Percentiles rank a stretch among this genome's conserved stretches.
Conservation (phyloP, 2,329 filamentous ascomycete species). For the Monilinia aucupariae region DNA sequence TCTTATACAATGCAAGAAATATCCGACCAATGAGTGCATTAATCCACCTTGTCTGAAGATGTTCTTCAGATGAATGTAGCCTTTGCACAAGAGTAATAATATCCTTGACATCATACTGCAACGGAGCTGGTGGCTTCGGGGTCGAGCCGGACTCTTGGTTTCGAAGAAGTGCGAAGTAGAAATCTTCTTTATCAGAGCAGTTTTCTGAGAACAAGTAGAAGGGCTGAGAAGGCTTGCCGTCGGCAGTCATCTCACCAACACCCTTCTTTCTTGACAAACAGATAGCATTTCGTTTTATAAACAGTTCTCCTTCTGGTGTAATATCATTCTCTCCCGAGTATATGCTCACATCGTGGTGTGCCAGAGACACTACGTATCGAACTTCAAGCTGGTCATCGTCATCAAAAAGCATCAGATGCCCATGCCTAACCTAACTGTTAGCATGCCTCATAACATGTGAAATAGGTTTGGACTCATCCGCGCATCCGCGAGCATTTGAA, state of each 20-base stretch:
- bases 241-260: constrained; percentile 49
- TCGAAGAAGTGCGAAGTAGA: constrained; percentile 86
- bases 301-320: constrained; percentile 88
- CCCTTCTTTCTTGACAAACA: constrained; percentile 64
- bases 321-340: constrained; percentile 67
- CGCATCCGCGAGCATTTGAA: background rate
- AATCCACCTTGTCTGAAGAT: constrained; percentile 84
- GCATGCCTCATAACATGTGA: background rate
- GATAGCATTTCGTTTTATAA: constrained; percentile 90
- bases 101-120: constrained; percentile 75
- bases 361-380: constrained; percentile 87
- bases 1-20: constrained; percentile 84
- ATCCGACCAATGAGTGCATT: constrained; percentile 86
- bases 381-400: constrained; percentile 94
- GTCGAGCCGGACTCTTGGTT: constrained; percentile 69
- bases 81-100: constrained; percentile 86
- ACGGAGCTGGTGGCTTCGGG: constrained; percentile 58
- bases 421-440: constrained; percentile 55
- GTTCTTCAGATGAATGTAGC: constrained; percentile 86
- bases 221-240: constrained; percentile 62
- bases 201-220: constrained; percentile 96
- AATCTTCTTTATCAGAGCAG: constrained; percentile 94
- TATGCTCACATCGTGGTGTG: constrained; percentile 78
- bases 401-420: constrained; percentile 95
- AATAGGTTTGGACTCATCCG: background rate